Evolutionary conservation across 164 flowering plant species (phyloP).

Genomic region (Nymphaea colorata): DNA sequence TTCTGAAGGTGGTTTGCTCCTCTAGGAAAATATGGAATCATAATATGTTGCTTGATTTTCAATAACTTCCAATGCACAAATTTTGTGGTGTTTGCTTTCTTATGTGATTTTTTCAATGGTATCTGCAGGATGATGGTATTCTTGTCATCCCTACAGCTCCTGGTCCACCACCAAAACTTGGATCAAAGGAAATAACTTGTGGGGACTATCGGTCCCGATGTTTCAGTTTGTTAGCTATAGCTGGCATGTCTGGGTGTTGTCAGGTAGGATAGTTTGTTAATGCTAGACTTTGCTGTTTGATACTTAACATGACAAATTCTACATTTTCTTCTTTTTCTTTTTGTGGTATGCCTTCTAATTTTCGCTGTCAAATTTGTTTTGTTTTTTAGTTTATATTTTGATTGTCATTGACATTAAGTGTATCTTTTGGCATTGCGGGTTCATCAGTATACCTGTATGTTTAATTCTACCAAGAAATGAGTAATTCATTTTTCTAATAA

Average conservation of each 20-base stretch:
- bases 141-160: conserved; percentile 72
- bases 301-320: neutral
- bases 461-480: no score
- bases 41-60: no score
- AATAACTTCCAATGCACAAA: no score
- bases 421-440: neutral
- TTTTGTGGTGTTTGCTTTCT: no score
- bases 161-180: conserved; percentile 73
- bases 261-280: conserved; percentile 36
- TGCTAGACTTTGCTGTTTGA: neutral
- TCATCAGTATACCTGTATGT: neutral
- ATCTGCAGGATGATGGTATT: conserved; percentile 70
- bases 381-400: no score
- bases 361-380: no score
- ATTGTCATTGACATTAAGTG: no score
- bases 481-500: neutral
- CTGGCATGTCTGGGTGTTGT: conserved; percentile 91
- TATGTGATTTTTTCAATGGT: no score
- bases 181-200: conserved; percentile 46
- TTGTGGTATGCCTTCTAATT: no score
- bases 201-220: conserved; percentile 45
- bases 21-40: neutral
- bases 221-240: conserved; percentile 46
- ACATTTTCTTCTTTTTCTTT: neutral
- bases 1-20: conserved; percentile 51